A percentile compares a stretch with the other conserved stretches of the same genome.
phyloP scores from a whole-genome alignment of 352 stramenopile genomes.

The Thalassiosira hispida region DNA sequence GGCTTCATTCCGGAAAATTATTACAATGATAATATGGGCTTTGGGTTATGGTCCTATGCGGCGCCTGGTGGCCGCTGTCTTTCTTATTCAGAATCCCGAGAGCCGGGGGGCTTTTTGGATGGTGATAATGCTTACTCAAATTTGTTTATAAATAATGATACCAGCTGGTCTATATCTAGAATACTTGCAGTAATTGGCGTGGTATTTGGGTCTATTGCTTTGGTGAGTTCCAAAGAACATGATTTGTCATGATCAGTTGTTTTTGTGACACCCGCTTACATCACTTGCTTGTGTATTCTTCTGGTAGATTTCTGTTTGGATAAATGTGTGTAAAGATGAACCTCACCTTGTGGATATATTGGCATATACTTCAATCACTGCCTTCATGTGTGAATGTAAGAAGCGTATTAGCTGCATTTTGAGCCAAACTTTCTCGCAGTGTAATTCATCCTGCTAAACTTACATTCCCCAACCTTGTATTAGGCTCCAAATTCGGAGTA shows the following conservation, averaged over 20 bases:
- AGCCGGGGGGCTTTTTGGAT: background rate
- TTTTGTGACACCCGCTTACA: no score
- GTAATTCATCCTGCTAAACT: background rate
- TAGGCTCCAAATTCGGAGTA: slow-evolving; percentile 39
- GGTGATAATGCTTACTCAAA: slow-evolving; percentile 8
- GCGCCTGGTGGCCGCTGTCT: slow-evolving; percentile 14
- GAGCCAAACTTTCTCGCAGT: background rate
- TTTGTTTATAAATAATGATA: slow-evolving; percentile 37
- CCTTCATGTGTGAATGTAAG: slow-evolving; percentile 39
- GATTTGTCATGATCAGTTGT: no score
- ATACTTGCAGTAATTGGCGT: slow-evolving; percentile 24
- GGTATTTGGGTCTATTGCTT: slow-evolving; percentile 30
- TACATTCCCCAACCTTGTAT: background rate
- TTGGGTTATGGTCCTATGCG: slow-evolving; percentile 32
- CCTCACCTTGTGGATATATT: slow-evolving; percentile 38
- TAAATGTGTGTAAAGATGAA: slow-evolving; percentile 32
- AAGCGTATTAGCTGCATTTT: slow-evolving; percentile 1
- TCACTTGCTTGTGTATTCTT: no score
- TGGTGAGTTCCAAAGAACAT: slow-evolving; percentile 21
- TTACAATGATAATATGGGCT: slow-evolving; percentile 5
- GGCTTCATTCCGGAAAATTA: slow-evolving; percentile 28
- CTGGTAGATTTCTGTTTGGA: slow-evolving; percentile 15
- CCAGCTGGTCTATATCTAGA: slow-evolving; percentile 31
- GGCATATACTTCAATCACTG: slow-evolving; percentile 28
- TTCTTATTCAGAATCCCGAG: slow-evolving; percentile 13